phyloP scores from a whole-genome alignment of 495 filamentous ascomycete species.

The Xylaria intraflava region DNA sequence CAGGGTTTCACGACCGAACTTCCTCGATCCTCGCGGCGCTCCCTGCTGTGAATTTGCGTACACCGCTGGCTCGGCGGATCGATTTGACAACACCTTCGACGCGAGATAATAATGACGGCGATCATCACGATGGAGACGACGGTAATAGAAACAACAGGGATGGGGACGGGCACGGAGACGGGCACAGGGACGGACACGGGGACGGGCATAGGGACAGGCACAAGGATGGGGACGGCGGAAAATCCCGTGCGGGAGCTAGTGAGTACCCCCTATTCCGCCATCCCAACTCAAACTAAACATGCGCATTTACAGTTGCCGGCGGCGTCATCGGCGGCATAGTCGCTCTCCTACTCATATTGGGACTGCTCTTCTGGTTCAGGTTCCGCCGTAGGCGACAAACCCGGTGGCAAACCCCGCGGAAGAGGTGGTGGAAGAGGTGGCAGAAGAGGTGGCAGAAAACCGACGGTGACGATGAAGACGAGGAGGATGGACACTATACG shows the following conservation, averaged over 20 bases:
- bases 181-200: background rate
- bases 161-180: background rate
- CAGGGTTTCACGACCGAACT: background rate
- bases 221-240: too few relatives aligned
- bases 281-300: background rate
- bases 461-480: background rate
- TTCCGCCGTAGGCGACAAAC: background rate
- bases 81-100: background rate
- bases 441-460: background rate
- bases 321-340: conserved; percentile 5
- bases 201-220: too few relatives aligned
- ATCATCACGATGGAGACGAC: background rate
- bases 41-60: background rate
- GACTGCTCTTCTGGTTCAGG: conserved; percentile 4
- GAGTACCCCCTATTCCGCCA: too few relatives aligned
- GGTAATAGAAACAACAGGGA: too few relatives aligned
- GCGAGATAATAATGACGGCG: background rate
- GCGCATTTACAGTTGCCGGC: conserved; percentile 3
- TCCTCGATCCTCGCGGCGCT: background rate
- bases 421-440: background rate
- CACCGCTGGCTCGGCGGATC: background rate
- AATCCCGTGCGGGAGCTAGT: too few relatives aligned
- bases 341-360: conserved; percentile 2
- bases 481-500: too few relatives aligned
- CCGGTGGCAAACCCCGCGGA: background rate